A percentile compares a stretch with the other conserved stretches of the same genome.
Evolutionary conservation across 129 eudicot genomes (phyloP).

Genomic region (Flaveria sonorensis): DNA sequence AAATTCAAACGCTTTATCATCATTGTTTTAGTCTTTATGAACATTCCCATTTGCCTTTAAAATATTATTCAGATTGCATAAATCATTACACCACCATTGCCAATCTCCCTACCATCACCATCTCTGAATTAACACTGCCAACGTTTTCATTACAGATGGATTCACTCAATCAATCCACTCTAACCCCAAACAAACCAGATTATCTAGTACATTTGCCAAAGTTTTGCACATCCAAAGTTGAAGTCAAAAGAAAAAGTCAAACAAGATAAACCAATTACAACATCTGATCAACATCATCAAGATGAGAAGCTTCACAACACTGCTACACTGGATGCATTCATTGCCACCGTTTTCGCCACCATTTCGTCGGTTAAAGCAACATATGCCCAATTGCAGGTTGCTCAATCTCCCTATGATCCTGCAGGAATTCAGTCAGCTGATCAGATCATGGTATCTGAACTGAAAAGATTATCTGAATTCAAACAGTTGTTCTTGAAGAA

Average conservation of each 20-base stretch:
- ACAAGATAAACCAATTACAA: conserved; percentile 18
- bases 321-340: conserved; percentile 56
- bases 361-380: conserved; percentile 74
- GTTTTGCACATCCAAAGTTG: conserved; percentile 52
- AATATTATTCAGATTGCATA: conserved; percentile 14
- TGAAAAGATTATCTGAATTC: conserved; percentile 64
- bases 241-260: conserved; percentile 36
- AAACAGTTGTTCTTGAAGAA: conserved; percentile 68
- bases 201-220: conserved; percentile 70
- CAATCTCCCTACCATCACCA: conserved; percentile 16
- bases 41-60: conserved; percentile 32
- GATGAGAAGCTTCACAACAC: conserved; percentile 37
- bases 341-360: conserved; percentile 70
- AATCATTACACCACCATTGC: conserved; percentile 12
- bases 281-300: conserved; percentile 30
- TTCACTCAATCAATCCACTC: conserved; percentile 43
- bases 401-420: conserved; percentile 82
- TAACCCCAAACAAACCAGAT: conserved; percentile 51
- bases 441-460: conserved; percentile 63
- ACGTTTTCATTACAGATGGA: conserved; percentile 67
- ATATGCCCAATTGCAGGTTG: conserved; percentile 67
- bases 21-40: conserved; percentile 36
- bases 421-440: conserved; percentile 83
- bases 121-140: not conserved
- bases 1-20: conserved; percentile 26